Base-by-base conservation (phyloP, 805 yeast species). In the Metschnikowia koreensis region DNA sequence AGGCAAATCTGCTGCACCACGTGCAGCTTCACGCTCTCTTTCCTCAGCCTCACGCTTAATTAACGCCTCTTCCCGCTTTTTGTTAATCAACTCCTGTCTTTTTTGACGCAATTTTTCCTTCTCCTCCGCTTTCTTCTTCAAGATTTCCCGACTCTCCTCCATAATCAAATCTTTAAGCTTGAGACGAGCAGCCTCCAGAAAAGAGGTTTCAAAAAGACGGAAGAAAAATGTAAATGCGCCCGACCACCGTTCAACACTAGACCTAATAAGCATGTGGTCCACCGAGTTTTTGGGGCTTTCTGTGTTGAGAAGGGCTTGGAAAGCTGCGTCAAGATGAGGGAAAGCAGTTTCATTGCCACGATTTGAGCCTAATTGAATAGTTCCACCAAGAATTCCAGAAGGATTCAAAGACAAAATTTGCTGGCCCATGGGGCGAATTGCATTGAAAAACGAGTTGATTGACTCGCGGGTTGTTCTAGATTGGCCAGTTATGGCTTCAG, bases 211-310 rank as follows among this genome's bases (percentile, higher is more conserved):
- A 9, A 46, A 40, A 1, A 38, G 16, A 6, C 48, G 37, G 49
- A 42, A 47, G 38, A 41, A 50, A 9, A 22, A 34, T 15, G 75
- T 69, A 37, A 78, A 69, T 7, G 80, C 75, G 41, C 86, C 87
- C 38, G 69, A 68, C 94, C 96, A 89, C 57, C 96, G 76, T 46
- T 83, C 84, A 12, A 71, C 66, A 0, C 94, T 83, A 0, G 87
- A 78, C 52, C 65, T 66, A 31, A 74, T 62, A 36, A 67, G 68
- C 56, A 69, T 58, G 41, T 55, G 41, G 38, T 62, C 47, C 52
- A 53, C 44, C 2, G 54, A 41, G 16, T 38, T 50, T 12, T 47
- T 22, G 57, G 60, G 50, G 52, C 29, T 41, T 15, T 52, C 52
- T 28, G 48, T 48, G 42, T 52, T 51, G 44, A 60, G 46, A 33